phyloP scores from a whole-genome alignment of 2,329 filamentous ascomycete species.

The Chaetomiaceae sp. region DNA sequence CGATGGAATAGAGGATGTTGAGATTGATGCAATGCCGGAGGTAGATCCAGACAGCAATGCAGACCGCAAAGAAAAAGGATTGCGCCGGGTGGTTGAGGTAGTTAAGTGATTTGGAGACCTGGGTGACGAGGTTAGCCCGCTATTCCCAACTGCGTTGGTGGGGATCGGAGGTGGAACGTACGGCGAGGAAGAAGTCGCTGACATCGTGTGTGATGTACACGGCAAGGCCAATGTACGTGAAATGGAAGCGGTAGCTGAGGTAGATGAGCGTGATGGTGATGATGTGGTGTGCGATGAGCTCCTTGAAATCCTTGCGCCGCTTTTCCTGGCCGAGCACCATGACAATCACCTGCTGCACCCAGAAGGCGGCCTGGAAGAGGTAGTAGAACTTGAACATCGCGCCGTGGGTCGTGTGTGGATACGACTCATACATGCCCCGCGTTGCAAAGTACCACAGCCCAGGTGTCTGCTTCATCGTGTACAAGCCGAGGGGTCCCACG shows the following conservation, averaged over 20 bases:
- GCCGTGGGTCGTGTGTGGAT: constrained; percentile 77
- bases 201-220: constrained; percentile 95
- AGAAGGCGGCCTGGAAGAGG: constrained; percentile 89
- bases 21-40: constrained; percentile 82
- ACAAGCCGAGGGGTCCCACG: constrained; percentile 78
- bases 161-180: constrained; percentile 50
- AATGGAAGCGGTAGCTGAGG: constrained; percentile 91
- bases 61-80: constrained; percentile 77
- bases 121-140: too few relatives aligned
- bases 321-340: constrained; percentile 84
- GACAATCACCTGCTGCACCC: constrained; percentile 93
- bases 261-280: constrained; percentile 83
- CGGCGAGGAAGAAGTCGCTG: constrained; percentile 90
- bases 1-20: constrained; percentile 67
- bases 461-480: constrained; percentile 82
- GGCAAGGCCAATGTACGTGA: constrained; percentile 93
- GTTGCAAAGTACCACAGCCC: constrained; percentile 92
- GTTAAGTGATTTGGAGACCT: constrained; percentile 89
- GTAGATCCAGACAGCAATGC: constrained; percentile 83
- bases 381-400: constrained; percentile 92
- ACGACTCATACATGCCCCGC: constrained; percentile 80
- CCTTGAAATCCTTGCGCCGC: constrained; percentile 89
- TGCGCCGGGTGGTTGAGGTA: constrained; percentile 77
- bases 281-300: constrained; percentile 86
- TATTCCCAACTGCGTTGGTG: too few relatives aligned